Evolutionary conservation across 352 stramenopile species (phyloP).

Genomic region (Detonula confervacea): DNA sequence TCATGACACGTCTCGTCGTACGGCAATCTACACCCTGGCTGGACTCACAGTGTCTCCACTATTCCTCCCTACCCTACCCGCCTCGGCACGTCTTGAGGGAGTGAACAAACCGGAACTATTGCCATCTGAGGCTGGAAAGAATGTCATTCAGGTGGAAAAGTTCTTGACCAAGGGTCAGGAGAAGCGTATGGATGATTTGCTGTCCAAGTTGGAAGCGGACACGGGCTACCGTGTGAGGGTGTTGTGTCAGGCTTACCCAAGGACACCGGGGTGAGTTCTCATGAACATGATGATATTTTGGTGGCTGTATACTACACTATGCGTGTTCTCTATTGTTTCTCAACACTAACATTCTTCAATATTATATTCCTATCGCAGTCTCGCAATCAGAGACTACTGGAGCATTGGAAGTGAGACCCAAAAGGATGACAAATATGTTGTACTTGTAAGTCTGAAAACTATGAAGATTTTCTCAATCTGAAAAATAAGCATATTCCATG

Average conservation of each 20-base stretch:
- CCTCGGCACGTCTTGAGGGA: constrained; percentile 56
- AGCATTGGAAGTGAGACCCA: constrained; percentile 80
- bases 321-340: no score
- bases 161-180: constrained; percentile 81
- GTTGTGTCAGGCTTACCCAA: constrained; percentile 83
- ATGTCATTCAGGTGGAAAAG: constrained; percentile 84
- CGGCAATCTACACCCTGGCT: constrained; percentile 19
- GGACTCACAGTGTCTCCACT: constrained; percentile 14
- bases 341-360: no score
- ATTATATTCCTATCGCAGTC: background rate
- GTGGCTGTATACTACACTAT: no score
- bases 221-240: constrained; percentile 81
- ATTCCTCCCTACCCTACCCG: constrained; percentile 23
- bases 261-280: constrained; percentile 70
- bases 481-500: no score
- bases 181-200: constrained; percentile 73
- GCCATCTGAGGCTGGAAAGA: constrained; percentile 61
- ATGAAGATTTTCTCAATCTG: background rate
- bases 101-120: constrained; percentile 84
- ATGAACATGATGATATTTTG: background rate
- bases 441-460: constrained; percentile 53
- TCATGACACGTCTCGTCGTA: constrained; percentile 21
- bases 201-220: constrained; percentile 73
- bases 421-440: constrained; percentile 86
- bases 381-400: constrained; percentile 85